phyloP scores from a whole-genome alignment of 2,329 filamentous ascomycete genomes.

The Fusarium sp. region DNA sequence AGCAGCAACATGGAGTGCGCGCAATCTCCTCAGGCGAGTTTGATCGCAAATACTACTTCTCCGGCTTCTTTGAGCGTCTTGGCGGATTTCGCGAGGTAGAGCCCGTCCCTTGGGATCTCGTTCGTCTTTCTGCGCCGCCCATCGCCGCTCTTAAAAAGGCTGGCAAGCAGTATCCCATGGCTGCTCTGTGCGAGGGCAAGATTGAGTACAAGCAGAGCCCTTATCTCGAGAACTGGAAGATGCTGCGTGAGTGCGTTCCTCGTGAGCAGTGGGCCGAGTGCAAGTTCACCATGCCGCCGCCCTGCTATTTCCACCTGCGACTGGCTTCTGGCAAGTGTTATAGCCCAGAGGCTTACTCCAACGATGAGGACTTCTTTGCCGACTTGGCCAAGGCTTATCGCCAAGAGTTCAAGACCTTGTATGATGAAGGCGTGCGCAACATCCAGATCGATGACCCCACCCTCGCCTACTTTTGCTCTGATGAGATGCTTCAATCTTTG shows the following conservation, averaged over 20 bases:
- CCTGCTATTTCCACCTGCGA: slow-evolving; percentile 75
- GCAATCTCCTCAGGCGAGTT: slow-evolving; percentile 81
- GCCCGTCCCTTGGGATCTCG: slow-evolving; percentile 57
- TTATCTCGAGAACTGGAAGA: slow-evolving; percentile 61
- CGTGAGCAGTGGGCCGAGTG: slow-evolving; percentile 72
- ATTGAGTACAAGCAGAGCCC: slow-evolving; percentile 59
- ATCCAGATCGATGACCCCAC: slow-evolving; percentile 76
- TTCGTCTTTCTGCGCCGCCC: slow-evolving; percentile 56
- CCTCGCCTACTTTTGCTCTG: slow-evolving; percentile 76
- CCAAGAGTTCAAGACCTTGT: slow-evolving; percentile 67
- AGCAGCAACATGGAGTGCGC: slow-evolving; percentile 74
- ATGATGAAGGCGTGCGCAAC: slow-evolving; percentile 69
- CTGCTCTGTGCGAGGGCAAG: slow-evolving; percentile 59
- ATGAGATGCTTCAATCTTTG: slow-evolving; percentile 74
- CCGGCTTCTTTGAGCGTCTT: slow-evolving; percentile 65
- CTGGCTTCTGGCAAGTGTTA: slow-evolving; percentile 69
- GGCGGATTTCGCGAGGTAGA: slow-evolving; percentile 57
- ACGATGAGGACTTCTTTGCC: slow-evolving; percentile 69
- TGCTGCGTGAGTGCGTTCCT: slow-evolving; percentile 62
- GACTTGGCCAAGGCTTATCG: slow-evolving; percentile 71
- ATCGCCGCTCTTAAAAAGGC: slow-evolving; percentile 58
- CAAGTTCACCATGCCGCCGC: slow-evolving; percentile 78
- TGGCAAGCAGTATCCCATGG: slow-evolving; percentile 58
- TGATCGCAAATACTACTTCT: slow-evolving; percentile 65
- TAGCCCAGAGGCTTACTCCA: slow-evolving; percentile 65